phyloP scores from a whole-genome alignment of 202 grass and related monocot genomes.

The Setaria italica region DNA sequence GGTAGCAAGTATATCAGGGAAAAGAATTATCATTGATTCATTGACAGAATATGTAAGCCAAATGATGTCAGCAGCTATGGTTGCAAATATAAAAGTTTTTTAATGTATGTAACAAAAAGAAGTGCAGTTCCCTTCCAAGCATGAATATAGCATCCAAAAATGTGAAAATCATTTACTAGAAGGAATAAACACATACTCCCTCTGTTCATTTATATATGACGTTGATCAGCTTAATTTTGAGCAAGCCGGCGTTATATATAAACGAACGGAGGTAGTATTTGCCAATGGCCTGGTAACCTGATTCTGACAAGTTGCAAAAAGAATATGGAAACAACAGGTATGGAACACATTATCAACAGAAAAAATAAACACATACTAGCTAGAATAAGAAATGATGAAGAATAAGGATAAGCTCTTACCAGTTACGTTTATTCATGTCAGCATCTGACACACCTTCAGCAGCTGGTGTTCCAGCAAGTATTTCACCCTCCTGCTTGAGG shows the following conservation, averaged over 20 bases:
- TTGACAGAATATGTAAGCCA: neutral
- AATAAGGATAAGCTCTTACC: conserved; percentile 51
- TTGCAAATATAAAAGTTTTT: conserved; percentile 23
- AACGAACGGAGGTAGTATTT: neutral
- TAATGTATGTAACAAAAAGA: conserved; percentile 27
- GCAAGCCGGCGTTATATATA: too few relatives aligned
- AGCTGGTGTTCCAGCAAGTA: conserved; percentile 80
- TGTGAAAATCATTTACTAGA: neutral
- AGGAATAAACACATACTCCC: neutral
- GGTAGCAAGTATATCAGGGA: neutral
- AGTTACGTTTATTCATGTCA: conserved; percentile 92
- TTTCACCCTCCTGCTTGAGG: conserved; percentile 82
- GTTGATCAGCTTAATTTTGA: too few relatives aligned
- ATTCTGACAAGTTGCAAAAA: neutral
- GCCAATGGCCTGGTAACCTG: neutral
- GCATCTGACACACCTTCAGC: conserved; percentile 86
- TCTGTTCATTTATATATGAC: too few relatives aligned
- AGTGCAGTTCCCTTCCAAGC: conserved; percentile 14
- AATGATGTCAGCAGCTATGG: neutral
- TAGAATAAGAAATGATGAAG: neutral
- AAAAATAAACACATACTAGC: conserved; percentile 33
- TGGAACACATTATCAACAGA: conserved; percentile 14
- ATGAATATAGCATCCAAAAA: conserved; percentile 11
- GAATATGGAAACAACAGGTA: conserved; percentile 8
- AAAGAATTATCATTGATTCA: neutral